These are phyloP conservation scores for Phylloporus scabripes DNA, from an alignment of 768 basidiomycete species.

Conservation along the genomic window DNA sequence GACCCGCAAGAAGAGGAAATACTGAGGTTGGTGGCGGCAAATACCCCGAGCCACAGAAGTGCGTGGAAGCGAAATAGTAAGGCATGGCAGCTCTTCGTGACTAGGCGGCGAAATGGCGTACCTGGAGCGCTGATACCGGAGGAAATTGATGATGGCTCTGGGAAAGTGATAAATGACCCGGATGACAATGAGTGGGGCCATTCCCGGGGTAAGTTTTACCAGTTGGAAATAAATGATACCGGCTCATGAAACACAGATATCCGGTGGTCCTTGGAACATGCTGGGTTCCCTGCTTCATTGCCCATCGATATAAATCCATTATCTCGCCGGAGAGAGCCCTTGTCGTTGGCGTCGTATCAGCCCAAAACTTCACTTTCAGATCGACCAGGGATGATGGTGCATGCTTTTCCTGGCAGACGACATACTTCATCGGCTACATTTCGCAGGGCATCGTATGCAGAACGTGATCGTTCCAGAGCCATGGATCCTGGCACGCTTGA, in stretches of 20 bases:
- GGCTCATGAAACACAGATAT: constrained; percentile 18
- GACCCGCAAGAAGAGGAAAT: constrained; percentile 50
- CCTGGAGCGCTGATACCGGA: constrained; percentile 32
- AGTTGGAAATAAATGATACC: neutral
- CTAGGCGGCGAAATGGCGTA: constrained; percentile 27
- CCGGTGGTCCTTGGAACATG: constrained; percentile 26
- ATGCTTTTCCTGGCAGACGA: constrained; percentile 18
- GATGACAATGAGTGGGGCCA: constrained; percentile 25
- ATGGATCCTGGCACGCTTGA: constrained; percentile 69
- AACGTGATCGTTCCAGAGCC: constrained; percentile 57
- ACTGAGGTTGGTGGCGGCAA: constrained; percentile 59
- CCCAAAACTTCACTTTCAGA: constrained; percentile 44
- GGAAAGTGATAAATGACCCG: constrained; percentile 9
- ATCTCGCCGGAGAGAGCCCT: constrained; percentile 31
- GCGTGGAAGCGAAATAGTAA: constrained; percentile 61
- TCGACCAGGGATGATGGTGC: constrained; percentile 30
- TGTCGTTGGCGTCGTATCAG: constrained; percentile 56
- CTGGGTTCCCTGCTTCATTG: constrained; percentile 48
- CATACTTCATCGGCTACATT: constrained; percentile 41
- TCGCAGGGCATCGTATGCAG: constrained; percentile 60
- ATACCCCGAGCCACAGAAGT: constrained; percentile 65
- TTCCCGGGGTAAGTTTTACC: constrained; percentile 20
- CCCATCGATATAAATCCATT: constrained; percentile 53
- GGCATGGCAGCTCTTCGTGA: constrained; percentile 59
- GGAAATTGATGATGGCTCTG: constrained; percentile 30